Evolutionary conservation across 1,284 basidiomycete species (phyloP).

Genomic region (Rhizopogon parksii): DNA sequence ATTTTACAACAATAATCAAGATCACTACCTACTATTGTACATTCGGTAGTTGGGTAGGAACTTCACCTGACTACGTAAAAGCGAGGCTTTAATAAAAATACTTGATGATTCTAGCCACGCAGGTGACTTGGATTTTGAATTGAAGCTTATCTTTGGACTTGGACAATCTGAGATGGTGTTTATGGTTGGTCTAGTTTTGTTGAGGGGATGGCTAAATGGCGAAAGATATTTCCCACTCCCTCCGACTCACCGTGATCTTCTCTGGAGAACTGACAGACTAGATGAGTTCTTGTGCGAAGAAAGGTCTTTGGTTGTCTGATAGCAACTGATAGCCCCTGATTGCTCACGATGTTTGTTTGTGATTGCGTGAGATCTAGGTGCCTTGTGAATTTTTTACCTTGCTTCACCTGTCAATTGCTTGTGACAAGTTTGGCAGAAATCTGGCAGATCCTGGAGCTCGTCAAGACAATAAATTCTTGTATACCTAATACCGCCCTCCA

Average conservation of each 20-base stretch:
- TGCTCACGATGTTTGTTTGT: conserved; percentile 11
- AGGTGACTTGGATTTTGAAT: background rate
- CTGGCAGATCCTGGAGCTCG: background rate
- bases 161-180: background rate
- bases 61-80: background rate
- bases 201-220: background rate
- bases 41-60: background rate
- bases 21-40: background rate
- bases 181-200: background rate
- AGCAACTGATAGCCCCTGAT: background rate
- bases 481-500: conserved; percentile 2
- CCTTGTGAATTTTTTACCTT: conserved; percentile 12
- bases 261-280: background rate
- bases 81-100: background rate
- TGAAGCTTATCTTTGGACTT: background rate
- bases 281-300: background rate
- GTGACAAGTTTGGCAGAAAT: background rate
- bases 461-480: background rate
- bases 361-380: conserved; percentile 15
- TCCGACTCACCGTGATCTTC: background rate
- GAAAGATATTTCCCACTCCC: background rate
- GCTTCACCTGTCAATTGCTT: background rate
- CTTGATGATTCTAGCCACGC: background rate
- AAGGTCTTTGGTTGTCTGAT: background rate
- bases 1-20: background rate